Percentiles rank a stretch among this genome's conserved stretches.
phyloP scores from a whole-genome alignment of 805 yeast genomes.

The Groenewaldozyma salmanticensis region DNA sequence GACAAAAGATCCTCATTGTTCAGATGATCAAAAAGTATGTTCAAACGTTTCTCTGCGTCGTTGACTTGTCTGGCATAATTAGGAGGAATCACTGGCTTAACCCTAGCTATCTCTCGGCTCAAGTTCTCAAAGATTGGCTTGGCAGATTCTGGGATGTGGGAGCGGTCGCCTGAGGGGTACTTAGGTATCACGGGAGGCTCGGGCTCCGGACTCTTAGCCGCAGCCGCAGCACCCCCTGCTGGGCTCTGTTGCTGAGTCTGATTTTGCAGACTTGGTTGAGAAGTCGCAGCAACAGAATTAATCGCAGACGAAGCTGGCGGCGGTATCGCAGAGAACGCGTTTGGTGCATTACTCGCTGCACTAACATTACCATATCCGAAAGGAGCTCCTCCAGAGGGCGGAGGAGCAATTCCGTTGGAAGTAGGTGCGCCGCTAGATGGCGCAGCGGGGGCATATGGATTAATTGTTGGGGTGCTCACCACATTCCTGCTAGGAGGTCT shows the following conservation, averaged over 20 bases:
- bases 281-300: conserved; percentile 13
- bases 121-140: conserved; percentile 52
- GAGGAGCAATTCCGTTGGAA: conserved; percentile 13
- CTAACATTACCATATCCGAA: conserved; percentile 6
- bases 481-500: conserved; percentile 13
- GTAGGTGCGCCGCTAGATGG: conserved; percentile 4
- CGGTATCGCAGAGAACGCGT: conserved; percentile 11
- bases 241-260: conserved; percentile 21
- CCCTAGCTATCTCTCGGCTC: conserved; percentile 43
- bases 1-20: conserved; percentile 61
- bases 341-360: conserved; percentile 7
- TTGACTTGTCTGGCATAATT: conserved; percentile 59
- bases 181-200: conserved; percentile 21
- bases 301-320: conserved; percentile 11
- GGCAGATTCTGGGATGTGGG: conserved; percentile 52
- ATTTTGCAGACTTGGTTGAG: conserved; percentile 6
- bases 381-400: conserved; percentile 8
- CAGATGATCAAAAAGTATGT: conserved; percentile 66
- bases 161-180: conserved; percentile 55
- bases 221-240: conserved; percentile 17
- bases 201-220: conserved; percentile 18
- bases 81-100: conserved; percentile 67
- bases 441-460: conserved; percentile 17
- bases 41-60: conserved; percentile 77
- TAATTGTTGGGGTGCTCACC: conserved; percentile 15